Evolutionary conservation across 257 asterid genomes (phyloP).

Genomic region (Primulina huaijiensis): DNA sequence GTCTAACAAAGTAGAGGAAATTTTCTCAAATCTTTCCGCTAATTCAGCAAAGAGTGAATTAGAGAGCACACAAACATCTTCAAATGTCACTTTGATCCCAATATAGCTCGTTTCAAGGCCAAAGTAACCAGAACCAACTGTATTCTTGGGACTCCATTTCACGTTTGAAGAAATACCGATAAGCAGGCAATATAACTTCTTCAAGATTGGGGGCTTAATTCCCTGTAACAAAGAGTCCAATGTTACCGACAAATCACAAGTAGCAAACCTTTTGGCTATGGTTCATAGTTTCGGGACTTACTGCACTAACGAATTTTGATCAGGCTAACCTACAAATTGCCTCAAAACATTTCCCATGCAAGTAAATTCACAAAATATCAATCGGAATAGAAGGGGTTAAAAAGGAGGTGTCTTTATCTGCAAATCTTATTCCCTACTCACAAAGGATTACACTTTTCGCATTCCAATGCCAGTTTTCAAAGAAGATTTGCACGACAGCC

Average conservation of each 20-base stretch:
- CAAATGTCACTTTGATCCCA: constrained; percentile 30
- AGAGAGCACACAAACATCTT: constrained; percentile 45
- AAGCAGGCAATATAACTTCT: constrained; percentile 52
- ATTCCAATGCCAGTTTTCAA: not conserved
- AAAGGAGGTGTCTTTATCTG: not conserved
- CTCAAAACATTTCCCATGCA: too few relatives aligned
- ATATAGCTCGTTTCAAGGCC: constrained; percentile 36
- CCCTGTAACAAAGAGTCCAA: constrained; percentile 46
- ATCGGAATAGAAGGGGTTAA: not conserved
- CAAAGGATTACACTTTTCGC: not conserved
- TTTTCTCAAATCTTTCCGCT: constrained; percentile 41
- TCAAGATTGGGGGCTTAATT: constrained; percentile 41
- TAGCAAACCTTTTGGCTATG: not conserved
- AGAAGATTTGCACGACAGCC: not conserved
- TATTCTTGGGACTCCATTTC: constrained; percentile 27
- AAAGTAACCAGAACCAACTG: constrained; percentile 29
- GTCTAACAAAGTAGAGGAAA: constrained; percentile 36
- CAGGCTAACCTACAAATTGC: too few relatives aligned
- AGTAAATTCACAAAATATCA: not conserved
- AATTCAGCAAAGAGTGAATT: constrained; percentile 48
- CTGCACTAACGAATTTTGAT: not conserved
- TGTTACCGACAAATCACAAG: constrained; percentile 11
- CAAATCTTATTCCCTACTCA: not conserved
- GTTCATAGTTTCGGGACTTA: not conserved
- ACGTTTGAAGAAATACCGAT: constrained; percentile 38